Evolutionary conservation across 2,329 filamentous ascomycete genomes (phyloP).

Genomic region (Byssothecium circinans): DNA sequence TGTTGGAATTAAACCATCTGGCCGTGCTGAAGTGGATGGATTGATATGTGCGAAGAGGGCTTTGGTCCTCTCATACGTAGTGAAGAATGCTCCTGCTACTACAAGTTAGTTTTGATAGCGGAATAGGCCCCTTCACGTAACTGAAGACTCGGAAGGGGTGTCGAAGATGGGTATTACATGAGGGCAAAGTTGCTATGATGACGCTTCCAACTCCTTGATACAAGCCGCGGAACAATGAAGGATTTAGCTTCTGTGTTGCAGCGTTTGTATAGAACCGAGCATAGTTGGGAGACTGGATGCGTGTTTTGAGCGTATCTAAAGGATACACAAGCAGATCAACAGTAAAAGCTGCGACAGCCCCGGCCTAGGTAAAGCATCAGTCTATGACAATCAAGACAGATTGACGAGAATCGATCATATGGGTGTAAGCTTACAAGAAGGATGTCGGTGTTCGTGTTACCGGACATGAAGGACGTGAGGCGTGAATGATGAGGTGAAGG

Average conservation of each 20-base stretch:
- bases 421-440: constrained; percentile 52
- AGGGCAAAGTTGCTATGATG: constrained; percentile 84
- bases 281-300: constrained; percentile 79
- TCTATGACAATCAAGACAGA: background rate
- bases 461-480: constrained; percentile 21
- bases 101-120: constrained; percentile 1
- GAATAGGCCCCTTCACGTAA: constrained; percentile 8
- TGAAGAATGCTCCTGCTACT: constrained; percentile 82
- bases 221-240: constrained; percentile 68
- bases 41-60: constrained; percentile 57
- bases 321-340: constrained; percentile 86
- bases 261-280: constrained; percentile 65
- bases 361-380: constrained; percentile 62
- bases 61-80: constrained; percentile 81
- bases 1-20: constrained; percentile 57
- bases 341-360: constrained; percentile 80
- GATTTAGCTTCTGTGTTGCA: constrained; percentile 56
- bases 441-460: constrained; percentile 55
- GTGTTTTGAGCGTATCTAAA: constrained; percentile 86
- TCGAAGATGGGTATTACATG: constrained; percentile 54
- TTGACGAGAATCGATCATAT: background rate
- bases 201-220: constrained; percentile 89
- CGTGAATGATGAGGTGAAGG: background rate
- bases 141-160: background rate
- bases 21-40: constrained; percentile 42